Base-by-base conservation (phyloP, 1,139 yeast species). In the Suhomyces choctaworum region DNA sequence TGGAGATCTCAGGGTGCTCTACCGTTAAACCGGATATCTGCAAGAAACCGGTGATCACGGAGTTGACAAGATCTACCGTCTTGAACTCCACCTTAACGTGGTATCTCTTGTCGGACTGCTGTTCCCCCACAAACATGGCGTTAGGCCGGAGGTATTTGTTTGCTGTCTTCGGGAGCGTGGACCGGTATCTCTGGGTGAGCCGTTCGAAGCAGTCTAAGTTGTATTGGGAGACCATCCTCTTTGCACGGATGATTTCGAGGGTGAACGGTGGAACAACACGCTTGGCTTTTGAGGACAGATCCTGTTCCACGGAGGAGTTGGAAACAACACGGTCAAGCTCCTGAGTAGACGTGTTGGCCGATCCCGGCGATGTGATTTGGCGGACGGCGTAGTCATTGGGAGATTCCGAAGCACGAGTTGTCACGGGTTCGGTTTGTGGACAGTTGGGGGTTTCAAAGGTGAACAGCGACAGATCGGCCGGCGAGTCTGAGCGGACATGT, bases 21-120 rank as follows among this genome's bases (percentile, higher is more conserved):
- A 77, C 81, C 0, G 96, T 87, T 32, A 90, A 68, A 3, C 95
- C 95, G 40, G 80, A 74, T 39, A 90, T 90, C 41, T 82, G 82
- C 32, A 90, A 66, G 48, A 82, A 84, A 5, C 97, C 97, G 22
- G 89, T 78, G 14, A 89, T 58, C 29, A 74, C 70, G 1, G 85
- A 78, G 41, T 72, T 70, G 19, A 60, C 62, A 48, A 85, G 62
- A 56, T 86, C 90, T 15, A 85, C 85, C 22, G 76, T 75, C 55
- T 82, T 78, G 46, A 86, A 65, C 46, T 78, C 85, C n/a, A 86
- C 89, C 31, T 73, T 65, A 14, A 86, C 88, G 44, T 79, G 82
- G 56, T 82, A 83, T 10, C 77, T 73, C 43, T 75, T 64, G 1
- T 85, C 88, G n/a, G 87, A 78, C 50, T 78, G 84, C 54, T 86